A percentile compares a stretch with the other conserved stretches of the same genome.
phyloP scores from a whole-genome alignment of 768 basidiomycete genomes.

The Pleurotus citrinopileatus region DNA sequence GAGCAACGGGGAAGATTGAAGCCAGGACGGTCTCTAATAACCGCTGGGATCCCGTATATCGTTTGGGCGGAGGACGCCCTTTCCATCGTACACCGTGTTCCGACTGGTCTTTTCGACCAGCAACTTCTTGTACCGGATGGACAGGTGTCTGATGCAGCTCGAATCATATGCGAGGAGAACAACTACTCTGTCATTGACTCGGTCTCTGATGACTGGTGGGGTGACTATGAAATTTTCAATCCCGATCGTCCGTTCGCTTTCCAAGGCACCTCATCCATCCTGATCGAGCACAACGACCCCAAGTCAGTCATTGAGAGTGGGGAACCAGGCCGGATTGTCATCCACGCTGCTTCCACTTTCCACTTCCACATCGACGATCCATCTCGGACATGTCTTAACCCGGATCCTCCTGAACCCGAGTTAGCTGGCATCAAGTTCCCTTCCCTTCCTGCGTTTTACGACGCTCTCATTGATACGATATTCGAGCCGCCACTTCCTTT shows the following conservation, averaged over 20 bases:
- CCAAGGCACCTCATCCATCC: background rate
- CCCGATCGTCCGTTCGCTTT: conserved; percentile 3
- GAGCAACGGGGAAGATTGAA: background rate
- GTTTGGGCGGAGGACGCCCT: conserved; percentile 21
- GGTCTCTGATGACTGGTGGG: background rate
- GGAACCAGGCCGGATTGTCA: conserved; percentile 11
- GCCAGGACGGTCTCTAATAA: background rate
- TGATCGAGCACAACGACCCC: conserved; percentile 1
- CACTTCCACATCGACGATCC: conserved; percentile 14
- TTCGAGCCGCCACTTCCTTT: background rate
- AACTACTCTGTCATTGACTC: background rate
- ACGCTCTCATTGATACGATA: background rate
- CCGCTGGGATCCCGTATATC: conserved; percentile 6
- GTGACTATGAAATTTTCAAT: conserved; percentile 1
- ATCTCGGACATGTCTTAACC: conserved; percentile 12
- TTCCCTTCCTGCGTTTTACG: conserved; percentile 11
- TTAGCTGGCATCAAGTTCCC: conserved; percentile 13
- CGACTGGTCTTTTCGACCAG: conserved; percentile 16
- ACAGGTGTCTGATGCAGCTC: conserved; percentile 6
- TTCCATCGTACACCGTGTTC: conserved; percentile 19
- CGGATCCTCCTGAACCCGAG: conserved; percentile 9
- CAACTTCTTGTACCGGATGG: conserved; percentile 18
- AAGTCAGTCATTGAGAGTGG: background rate
- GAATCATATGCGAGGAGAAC: background rate
- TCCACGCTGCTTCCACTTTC: conserved; percentile 15